Percentiles rank a stretch among this genome's conserved stretches.
Conservation (phyloP, 106 monocot genomes). For the Posidonia australis region DNA sequence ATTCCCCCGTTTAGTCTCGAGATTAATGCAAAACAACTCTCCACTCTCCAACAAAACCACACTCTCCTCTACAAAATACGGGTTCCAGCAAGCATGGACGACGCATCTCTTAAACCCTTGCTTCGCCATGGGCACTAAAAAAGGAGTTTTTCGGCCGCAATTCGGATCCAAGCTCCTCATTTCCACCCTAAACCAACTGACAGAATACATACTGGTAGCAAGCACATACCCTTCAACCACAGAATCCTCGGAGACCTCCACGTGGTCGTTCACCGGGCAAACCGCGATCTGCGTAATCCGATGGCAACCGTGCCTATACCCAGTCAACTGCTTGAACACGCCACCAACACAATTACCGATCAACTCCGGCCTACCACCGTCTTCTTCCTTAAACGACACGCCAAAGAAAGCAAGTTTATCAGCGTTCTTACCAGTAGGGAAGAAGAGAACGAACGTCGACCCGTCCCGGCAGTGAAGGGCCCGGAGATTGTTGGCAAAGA, state of each 20-base stretch:
- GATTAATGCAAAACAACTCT: slow-evolving; percentile 49
- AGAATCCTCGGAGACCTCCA: neutral
- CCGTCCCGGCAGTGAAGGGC: neutral
- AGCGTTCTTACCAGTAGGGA: neutral
- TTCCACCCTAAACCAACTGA: slow-evolving; percentile 71
- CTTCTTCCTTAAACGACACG: neutral
- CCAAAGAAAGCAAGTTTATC: neutral
- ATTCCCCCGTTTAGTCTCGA: slow-evolving; percentile 22
- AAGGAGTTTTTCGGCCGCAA: slow-evolving; percentile 1
- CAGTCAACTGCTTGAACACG: slow-evolving; percentile 21
- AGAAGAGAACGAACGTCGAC: neutral
- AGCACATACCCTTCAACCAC: slow-evolving; percentile 43
- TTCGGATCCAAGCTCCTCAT: slow-evolving; percentile 7
- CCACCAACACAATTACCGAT: slow-evolving; percentile 15
- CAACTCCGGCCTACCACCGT: slow-evolving; percentile 1
- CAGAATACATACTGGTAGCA: slow-evolving; percentile 54
- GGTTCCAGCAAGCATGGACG: slow-evolving; percentile 62
- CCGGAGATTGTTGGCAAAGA: neutral
- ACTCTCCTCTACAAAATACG: slow-evolving; percentile 38
- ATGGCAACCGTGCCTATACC: slow-evolving; percentile 41
- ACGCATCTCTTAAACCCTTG: slow-evolving; percentile 43
- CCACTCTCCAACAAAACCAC: slow-evolving; percentile 59
- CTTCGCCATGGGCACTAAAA: slow-evolving; percentile 36
- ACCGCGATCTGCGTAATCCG: slow-evolving; percentile 35
- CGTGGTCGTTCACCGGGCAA: neutral